phyloP scores from a whole-genome alignment of 768 basidiomycete species.

The Mycena albidolilacea region DNA sequence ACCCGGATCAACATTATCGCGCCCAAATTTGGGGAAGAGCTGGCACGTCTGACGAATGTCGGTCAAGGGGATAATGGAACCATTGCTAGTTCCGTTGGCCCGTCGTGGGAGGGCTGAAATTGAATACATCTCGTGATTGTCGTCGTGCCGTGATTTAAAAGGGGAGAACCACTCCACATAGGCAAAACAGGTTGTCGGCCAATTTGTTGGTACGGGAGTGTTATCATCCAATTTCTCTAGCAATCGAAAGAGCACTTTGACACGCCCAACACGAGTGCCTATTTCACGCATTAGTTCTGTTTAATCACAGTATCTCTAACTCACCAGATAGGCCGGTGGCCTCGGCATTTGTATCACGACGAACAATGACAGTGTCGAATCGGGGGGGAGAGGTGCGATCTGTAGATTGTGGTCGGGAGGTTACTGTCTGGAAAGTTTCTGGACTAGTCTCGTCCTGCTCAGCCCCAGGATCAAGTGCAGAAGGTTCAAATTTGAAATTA shows the following conservation, averaged over 20 bases:
- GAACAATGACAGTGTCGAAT: slow-evolving; percentile 46
- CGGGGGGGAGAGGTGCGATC: slow-evolving; percentile 32
- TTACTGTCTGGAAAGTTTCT: slow-evolving; percentile 9
- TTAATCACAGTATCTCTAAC: too few relatives aligned
- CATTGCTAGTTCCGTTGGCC: slow-evolving; percentile 6
- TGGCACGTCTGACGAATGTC: too few relatives aligned
- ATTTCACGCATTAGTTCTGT: too few relatives aligned
- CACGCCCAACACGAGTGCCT: slow-evolving; percentile 5
- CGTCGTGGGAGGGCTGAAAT: slow-evolving; percentile 9
- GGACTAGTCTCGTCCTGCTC: slow-evolving; percentile 20
- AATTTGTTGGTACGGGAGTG: slow-evolving; percentile 21
- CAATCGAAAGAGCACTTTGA: slow-evolving; percentile 5
- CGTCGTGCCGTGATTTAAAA: slow-evolving; percentile 3
- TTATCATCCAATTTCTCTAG: background rate
- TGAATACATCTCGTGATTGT: slow-evolving; percentile 38
- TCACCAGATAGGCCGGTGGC: background rate
- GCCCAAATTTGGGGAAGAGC: too few relatives aligned
- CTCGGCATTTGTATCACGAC: slow-evolving; percentile 40
- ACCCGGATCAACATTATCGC: too few relatives aligned
- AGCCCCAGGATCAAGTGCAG: too few relatives aligned
- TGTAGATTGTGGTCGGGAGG: background rate
- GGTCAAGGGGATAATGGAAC: too few relatives aligned
- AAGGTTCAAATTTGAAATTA: too few relatives aligned
- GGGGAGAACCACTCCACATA: slow-evolving; percentile 11
- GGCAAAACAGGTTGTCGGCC: slow-evolving; percentile 31